These are phyloP conservation scores for Xylariomycetidae sp. DNA, from an alignment of 2,329 filamentous ascomycete species.

Conservation along the genomic window DNA sequence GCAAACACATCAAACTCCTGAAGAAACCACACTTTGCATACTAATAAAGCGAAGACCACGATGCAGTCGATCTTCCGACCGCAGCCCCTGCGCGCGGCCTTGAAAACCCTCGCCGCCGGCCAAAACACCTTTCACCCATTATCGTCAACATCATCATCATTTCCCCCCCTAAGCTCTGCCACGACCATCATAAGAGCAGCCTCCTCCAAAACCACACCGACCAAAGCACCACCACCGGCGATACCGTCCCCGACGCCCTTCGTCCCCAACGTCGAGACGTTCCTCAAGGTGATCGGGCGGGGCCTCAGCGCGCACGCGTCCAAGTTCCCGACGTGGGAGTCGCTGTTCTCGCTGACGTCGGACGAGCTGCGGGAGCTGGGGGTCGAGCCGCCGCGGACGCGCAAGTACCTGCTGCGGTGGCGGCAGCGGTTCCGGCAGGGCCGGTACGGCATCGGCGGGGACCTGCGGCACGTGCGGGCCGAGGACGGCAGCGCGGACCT, in stretches of 20 bases:
- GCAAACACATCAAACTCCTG: too few relatives aligned
- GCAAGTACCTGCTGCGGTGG: conserved; percentile 84
- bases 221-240: not conserved
- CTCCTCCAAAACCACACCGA: too few relatives aligned
- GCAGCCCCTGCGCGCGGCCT: conserved; percentile 21
- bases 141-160: too few relatives aligned
- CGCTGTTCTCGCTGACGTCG: conserved; percentile 78
- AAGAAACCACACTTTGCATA: too few relatives aligned
- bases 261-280: conserved; percentile 78
- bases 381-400: conserved; percentile 76
- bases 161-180: conserved; percentile 5
- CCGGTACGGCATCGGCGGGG: conserved; percentile 75
- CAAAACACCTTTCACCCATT: too few relatives aligned
- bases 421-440: conserved; percentile 78
- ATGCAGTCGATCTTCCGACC: conserved; percentile 23
- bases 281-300: conserved; percentile 88
- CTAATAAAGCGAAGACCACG: conserved; percentile 1
- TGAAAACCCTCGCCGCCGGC: conserved; percentile 7
- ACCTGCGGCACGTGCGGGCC: conserved; percentile 67
- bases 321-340: conserved; percentile 89
- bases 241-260: conserved; percentile 65
- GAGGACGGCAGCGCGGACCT: conserved; percentile 29
- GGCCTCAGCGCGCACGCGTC: conserved; percentile 73
- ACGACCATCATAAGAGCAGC: too few relatives aligned
- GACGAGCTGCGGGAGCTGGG: conserved; percentile 76